These are phyloP conservation scores for Acorus calamus DNA, from an alignment of 106 monocot species.

Conservation along the genomic window DNA sequence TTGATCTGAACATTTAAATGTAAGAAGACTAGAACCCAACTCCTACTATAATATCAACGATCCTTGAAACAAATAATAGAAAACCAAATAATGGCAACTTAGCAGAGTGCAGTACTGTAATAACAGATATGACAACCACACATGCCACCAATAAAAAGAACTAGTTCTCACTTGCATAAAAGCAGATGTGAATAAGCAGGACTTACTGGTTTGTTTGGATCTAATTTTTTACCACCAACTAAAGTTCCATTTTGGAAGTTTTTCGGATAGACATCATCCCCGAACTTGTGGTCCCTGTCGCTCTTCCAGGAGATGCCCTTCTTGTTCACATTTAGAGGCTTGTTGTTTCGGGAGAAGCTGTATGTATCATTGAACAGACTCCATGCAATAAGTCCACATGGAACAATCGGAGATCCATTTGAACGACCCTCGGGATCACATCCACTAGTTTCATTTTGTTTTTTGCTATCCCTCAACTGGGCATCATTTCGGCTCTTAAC, in stretches of 20 bases:
- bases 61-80: too few species aligned
- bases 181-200: neutral
- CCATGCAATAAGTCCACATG: constrained; percentile 97
- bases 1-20: too few species aligned
- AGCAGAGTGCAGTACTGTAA: too few species aligned
- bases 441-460: constrained; percentile 42
- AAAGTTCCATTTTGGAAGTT: constrained; percentile 77
- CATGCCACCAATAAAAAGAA: too few species aligned
- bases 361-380: constrained; percentile 98
- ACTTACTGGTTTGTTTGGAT: constrained; percentile 52
- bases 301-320: constrained; percentile 90
- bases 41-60: too few species aligned
- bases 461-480: constrained; percentile 36
- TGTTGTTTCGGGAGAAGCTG: constrained; percentile 24
- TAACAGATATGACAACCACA: too few species aligned
- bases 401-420: constrained; percentile 56
- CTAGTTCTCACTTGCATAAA: neutral
- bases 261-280: constrained; percentile 67
- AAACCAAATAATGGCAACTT: too few species aligned
- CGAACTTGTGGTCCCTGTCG: constrained; percentile 91
- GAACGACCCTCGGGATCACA: constrained; percentile 71
- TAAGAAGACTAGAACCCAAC: too few species aligned
- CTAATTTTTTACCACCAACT: constrained; percentile 61
- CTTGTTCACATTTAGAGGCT: constrained; percentile 52
- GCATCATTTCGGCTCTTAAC: constrained; percentile 93